Evolutionary conservation across 352 stramenopile genomes (phyloP), one percentile per base, ranked within the genome.

Genomic region (Phytophthora fragariae): DNA sequence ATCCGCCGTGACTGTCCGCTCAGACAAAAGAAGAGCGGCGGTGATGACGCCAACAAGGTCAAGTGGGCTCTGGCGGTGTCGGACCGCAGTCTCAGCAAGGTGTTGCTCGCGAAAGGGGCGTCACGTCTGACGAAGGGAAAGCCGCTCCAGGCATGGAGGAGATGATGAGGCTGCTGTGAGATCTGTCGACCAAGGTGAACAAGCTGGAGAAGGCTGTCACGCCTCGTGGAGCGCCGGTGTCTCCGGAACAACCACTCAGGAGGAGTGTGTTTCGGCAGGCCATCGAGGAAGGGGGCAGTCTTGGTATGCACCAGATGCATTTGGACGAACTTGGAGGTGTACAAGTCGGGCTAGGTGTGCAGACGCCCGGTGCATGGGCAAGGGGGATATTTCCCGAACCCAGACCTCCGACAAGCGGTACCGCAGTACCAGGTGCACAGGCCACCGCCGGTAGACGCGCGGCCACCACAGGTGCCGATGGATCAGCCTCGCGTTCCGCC

Each of bases 251-350:
- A n/a, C 7, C n/a, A 27, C 47, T 66, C 29, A 56, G 29, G 19
- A 10, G 50, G 19, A 66, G 47, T 14, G 60, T 66, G 10, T 66
- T 58, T 39, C n/a, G 60, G 31, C 49, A 39, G 19, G 60, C 49
- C 3, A 46, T 59, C 0, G 47, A 66, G 29, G 29, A 59, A n/a
- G 60, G 31, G 3, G 47, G 60, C 9, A 59, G 47, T 17, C 49
- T 59, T 7, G n/a, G 47, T 6, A 52, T 62, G 17, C n/a, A 35
- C 0, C 35, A 50, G 19, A 58, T 66, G 60, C 47, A 58, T 12
- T 0, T 59, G 17, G 31, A 59, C 5, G 59, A 66, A 15, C 33
- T 66, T 0, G 47, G 31, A 27, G 47, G 29, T 15, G 46, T 11
- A 7, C n/a, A 58, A n/a, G 29, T 24, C 6, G 60, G 60, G 0